Evolutionary conservation across 768 basidiomycete species (phyloP), one percentile per base, ranked within the genome.

Genomic region (Psilocybe cubensis): DNA sequence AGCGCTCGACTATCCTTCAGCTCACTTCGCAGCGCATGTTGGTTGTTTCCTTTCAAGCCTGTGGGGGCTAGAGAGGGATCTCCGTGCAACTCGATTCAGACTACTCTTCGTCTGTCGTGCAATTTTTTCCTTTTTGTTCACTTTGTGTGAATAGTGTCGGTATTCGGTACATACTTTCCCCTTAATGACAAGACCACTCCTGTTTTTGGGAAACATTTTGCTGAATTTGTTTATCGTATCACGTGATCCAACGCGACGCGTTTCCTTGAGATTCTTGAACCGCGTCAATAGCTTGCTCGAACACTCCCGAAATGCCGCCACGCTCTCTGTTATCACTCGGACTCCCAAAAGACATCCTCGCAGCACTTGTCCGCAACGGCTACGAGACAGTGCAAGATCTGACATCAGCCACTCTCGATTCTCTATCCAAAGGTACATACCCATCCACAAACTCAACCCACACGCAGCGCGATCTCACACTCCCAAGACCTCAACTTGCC

Each of bases 11-110:
- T 17, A 76, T 78, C 77, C 82, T 87, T 86, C 62, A 86, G 86
- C 83, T 76, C 81, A 85, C 83, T 86, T 86, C 81, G 85, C 81
- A 78, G 84, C 81, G 76, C 81, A 76, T 72, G 63, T 55, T 21
- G 41, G 56, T 47, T 54, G 61, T 46, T 35, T 52, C 42, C 35
- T 49, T 21, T 60, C n/a, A n/a, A 42, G 47, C 42, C 52, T 54
- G 27, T 47, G 54, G n/a, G n/a, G 28, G 27, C 35, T 29, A 14
- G 43, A 48, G 44, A 57, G 45, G 53, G 45, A n/a, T 45, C 61
- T 56, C 51, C 40, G 27, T 68, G 69, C 63, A 73, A 73, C 83
- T 85, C 81, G 81, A 86, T 84, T 85, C 84, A 84, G 84, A 85
- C 83, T 86, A 84, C 80, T 85, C 83, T 85, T 74, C 73, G 76